Evolutionary conservation across 805 yeast genomes (phyloP).

Genomic region (Scheffersomyces ergatensis): DNA sequence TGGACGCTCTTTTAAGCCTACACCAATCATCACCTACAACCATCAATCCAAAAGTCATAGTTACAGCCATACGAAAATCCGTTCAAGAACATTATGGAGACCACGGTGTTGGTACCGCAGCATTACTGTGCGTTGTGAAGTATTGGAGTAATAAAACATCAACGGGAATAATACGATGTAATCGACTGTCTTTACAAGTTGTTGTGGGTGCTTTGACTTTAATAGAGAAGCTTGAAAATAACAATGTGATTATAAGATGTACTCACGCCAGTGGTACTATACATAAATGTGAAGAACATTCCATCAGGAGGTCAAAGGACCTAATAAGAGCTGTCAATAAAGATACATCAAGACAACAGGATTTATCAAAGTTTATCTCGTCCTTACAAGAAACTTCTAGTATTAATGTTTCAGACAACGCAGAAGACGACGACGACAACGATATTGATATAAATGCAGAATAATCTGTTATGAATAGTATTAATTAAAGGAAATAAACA

Average conservation of each 20-base stretch:
- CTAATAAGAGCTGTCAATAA: constrained; percentile 22
- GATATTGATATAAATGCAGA: not conserved
- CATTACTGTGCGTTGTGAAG: constrained; percentile 60
- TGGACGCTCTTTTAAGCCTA: constrained; percentile 40
- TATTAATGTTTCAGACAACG: not conserved
- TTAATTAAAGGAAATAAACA: not conserved
- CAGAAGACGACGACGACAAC: not conserved
- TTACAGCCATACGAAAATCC: constrained; percentile 52
- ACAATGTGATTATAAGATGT: constrained; percentile 54
- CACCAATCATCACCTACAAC: constrained; percentile 51
- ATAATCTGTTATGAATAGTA: not conserved
- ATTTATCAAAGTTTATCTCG: not conserved
- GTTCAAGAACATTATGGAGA: constrained; percentile 75
- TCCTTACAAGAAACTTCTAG: not conserved
- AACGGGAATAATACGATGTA: constrained; percentile 79
- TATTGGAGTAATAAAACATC: constrained; percentile 81
- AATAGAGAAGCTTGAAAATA: constrained; percentile 49
- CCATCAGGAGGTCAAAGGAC: constrained; percentile 48
- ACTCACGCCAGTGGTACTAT: constrained; percentile 83
- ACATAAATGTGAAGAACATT: constrained; percentile 72
- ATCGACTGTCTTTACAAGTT: constrained; percentile 58
- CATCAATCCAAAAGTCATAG: constrained; percentile 48
- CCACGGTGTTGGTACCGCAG: constrained; percentile 64
- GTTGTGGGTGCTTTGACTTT: constrained; percentile 68
- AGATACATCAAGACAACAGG: not conserved